Percentiles rank a stretch among this genome's conserved stretches.
Evolutionary conservation across 768 basidiomycete species (phyloP).

Genomic region (Tephrocybe sp.): DNA sequence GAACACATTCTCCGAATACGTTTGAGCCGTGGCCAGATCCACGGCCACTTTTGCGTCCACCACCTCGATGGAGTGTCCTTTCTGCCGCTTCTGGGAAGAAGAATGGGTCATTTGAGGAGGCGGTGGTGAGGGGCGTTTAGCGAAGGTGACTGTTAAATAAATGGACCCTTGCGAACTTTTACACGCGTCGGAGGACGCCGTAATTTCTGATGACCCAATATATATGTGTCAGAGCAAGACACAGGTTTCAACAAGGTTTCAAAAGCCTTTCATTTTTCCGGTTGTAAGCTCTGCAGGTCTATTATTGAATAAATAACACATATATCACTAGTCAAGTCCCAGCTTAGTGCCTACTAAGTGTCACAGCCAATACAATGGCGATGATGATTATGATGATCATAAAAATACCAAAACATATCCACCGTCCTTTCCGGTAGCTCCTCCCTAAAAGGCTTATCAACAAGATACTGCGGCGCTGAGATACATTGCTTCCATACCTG

Average conservation of each 20-base stretch:
- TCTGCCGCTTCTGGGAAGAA: slow-evolving; percentile 40
- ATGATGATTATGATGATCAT: slow-evolving; percentile 56
- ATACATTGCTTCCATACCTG: slow-evolving; percentile 32
- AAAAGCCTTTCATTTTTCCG: too few relatives aligned
- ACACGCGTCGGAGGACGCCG: slow-evolving; percentile 18
- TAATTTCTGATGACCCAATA: slow-evolving; percentile 16
- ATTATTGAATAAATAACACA: slow-evolving; percentile 5
- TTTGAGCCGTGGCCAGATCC: slow-evolving; percentile 82
- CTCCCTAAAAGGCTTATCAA: slow-evolving; percentile 40
- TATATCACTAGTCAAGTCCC: neutral
- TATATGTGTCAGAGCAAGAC: slow-evolving; percentile 10
- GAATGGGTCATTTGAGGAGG: slow-evolving; percentile 31
- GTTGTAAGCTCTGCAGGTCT: too few relatives aligned
- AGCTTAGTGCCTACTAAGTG: slow-evolving; percentile 26
- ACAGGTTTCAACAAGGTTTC: neutral
- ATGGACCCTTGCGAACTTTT: slow-evolving; percentile 16
- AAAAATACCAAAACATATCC: slow-evolving; percentile 78
- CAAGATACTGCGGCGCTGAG: neutral
- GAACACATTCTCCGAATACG: slow-evolving; percentile 94
- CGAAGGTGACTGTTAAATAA: neutral
- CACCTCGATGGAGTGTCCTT: slow-evolving; percentile 57
- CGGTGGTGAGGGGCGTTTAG: neutral
- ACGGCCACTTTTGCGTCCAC: slow-evolving; percentile 86
- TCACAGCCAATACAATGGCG: slow-evolving; percentile 58
- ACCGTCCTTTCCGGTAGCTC: slow-evolving; percentile 75